Evolutionary conservation across 352 stramenopile genomes (phyloP), one percentile per base, ranked within the genome.

Genomic region (Phytophthora rubi): DNA sequence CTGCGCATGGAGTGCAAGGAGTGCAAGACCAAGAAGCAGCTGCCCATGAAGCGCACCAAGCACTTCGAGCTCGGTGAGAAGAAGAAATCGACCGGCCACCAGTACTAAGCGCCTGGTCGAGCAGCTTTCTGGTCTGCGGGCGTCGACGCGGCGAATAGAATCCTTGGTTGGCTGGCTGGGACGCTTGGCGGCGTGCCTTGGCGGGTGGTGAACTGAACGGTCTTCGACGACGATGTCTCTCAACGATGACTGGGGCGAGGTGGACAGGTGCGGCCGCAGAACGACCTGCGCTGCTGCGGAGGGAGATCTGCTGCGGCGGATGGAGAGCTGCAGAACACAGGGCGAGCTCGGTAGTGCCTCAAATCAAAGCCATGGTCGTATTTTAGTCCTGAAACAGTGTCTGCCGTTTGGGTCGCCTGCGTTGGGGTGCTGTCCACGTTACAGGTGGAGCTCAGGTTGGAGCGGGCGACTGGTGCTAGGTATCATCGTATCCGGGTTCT

Each of bases 61-160:
- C 97, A 99, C 87, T 99, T 99, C 77, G 98, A 99, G 93, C 85
- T 99, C 47, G 98, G 98, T 82, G 97, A 98, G 82, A 99, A 99
- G 97, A 99, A 99, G 90, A 98, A 98, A 84, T 92, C 95, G 63
- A 89, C 93, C 65, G 97, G 97, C 89, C 97, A 99, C 83, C 83
- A 93, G 73, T 99, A 99, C 89, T 99, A 99, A 97, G 79, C 60
- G 58, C 37, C 37, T 15, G n/a, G n/a, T 48, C 39, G 39, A 48
- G 49, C 56, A 60, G 48, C 39, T n/a, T 28, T 53, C 65, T 23
- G 67, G 53, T 70, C 49, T 75, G 68, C 45, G 39, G 58, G 21
- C 59, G 26, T 68, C 52, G 44, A 7, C 18, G 21, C 28, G 53
- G 30, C 18, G 18, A 16, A 18, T 51, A 28, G 44, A 45, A 62